phyloP scores from a whole-genome alignment of 768 basidiomycete species.

The Tephrocybe rancida region DNA sequence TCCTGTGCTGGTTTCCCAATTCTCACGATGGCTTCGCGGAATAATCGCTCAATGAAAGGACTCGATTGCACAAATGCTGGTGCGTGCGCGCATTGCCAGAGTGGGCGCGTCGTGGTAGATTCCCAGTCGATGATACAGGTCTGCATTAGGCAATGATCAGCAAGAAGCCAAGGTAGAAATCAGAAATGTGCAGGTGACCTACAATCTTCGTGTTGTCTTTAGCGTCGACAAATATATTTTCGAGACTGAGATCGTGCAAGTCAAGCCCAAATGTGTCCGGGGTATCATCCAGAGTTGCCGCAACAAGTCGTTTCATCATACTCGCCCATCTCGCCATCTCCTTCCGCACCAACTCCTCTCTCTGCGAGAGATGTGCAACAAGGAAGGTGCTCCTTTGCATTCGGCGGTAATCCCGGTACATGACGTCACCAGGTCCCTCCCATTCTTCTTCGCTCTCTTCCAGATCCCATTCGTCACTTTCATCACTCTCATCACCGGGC shows the following conservation, averaged over 20 bases:
- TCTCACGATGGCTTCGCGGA: constrained; percentile 62
- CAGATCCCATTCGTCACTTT: constrained; percentile 77
- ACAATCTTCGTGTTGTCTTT: constrained; percentile 71
- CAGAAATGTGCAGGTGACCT: constrained; percentile 30
- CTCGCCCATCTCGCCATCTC: constrained; percentile 76
- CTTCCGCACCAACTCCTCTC: constrained; percentile 62
- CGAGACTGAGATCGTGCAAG: constrained; percentile 83
- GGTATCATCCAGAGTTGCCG: constrained; percentile 27
- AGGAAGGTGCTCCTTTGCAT: constrained; percentile 82
- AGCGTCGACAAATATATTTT: constrained; percentile 83
- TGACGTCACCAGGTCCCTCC: constrained; percentile 75
- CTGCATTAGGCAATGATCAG: constrained; percentile 38
- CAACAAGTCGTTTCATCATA: constrained; percentile 62
- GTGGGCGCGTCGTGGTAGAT: constrained; percentile 83
- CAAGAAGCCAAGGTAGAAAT: background rate
- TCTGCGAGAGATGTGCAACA: constrained; percentile 64
- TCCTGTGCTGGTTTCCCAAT: constrained; percentile 30
- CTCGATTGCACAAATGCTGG: constrained; percentile 81
- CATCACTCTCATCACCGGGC: constrained; percentile 74
- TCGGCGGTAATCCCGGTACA: constrained; percentile 83
- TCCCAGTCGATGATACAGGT: constrained; percentile 92
- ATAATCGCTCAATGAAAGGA: constrained; percentile 71
- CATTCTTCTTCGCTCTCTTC: constrained; percentile 82
- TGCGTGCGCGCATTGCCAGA: constrained; percentile 85
- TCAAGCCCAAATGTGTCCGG: constrained; percentile 74